Conservation (phyloP, 2,329 filamentous ascomycete species). For the Monosporascus sp. region DNA sequence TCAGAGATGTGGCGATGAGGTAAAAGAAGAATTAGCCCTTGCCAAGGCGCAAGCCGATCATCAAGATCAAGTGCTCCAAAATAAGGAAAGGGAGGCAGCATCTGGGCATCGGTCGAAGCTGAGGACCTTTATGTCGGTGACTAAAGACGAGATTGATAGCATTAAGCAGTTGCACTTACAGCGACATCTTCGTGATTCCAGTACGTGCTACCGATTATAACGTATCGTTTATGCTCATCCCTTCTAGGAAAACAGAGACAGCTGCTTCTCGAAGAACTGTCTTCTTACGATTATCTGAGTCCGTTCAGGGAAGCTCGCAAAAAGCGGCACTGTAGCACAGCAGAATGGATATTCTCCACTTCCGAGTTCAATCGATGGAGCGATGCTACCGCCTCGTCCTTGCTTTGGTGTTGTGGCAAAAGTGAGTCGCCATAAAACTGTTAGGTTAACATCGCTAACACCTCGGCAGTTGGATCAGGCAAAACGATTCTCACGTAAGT, state of each 20-base stretch:
- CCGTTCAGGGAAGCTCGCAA: conserved; percentile 21
- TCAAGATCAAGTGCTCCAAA: conserved; percentile 1
- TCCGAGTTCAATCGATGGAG: conserved; percentile 14
- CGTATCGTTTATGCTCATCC: too few species aligned
- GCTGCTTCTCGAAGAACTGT: conserved; percentile 23
- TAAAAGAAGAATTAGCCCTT: neutral
- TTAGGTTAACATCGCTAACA: neutral
- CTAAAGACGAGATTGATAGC: neutral
- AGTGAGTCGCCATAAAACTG: conserved; percentile 13
- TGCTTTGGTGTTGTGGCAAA: conserved; percentile 27
- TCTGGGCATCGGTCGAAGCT: neutral
- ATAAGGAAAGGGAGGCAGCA: neutral
- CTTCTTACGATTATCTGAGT: conserved; percentile 16
- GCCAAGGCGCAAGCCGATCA: neutral
- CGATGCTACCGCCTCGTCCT: neutral
- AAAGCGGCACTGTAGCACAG: conserved; percentile 21
- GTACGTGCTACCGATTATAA: too few species aligned
- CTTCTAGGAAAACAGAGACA: conserved; percentile 5
- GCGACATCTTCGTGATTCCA: too few species aligned
- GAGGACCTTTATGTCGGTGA: neutral
- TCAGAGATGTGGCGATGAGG: neutral
- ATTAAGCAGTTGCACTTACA: too few species aligned
- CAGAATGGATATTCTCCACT: conserved; percentile 7
- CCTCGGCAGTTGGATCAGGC: conserved; percentile 20
- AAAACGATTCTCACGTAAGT: conserved; percentile 17